Evolutionary conservation across 176 grass and related monocot genomes (phyloP).

Genomic region (Pontederia crassipes): DNA sequence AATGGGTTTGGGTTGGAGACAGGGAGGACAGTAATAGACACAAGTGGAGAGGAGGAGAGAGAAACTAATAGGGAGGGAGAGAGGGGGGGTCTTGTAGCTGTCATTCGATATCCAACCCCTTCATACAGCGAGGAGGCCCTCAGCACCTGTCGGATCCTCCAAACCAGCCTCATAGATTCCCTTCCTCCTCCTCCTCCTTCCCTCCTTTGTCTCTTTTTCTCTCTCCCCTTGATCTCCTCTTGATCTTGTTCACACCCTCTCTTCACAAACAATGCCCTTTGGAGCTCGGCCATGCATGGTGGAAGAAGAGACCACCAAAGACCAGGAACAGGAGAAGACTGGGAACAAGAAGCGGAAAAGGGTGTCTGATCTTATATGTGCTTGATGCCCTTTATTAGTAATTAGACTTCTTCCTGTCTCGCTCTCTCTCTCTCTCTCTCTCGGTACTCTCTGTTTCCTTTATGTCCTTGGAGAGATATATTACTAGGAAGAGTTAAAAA

Average conservation of each 20-base stretch:
- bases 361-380: constrained; percentile 1
- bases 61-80: not conserved
- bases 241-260: constrained; percentile 1
- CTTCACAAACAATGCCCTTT: not conserved
- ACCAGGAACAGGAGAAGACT: constrained; percentile 21
- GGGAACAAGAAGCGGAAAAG: constrained; percentile 16
- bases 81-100: constrained; percentile 39
- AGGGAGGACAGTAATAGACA: constrained; percentile 1
- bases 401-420: not conserved
- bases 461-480: not conserved
- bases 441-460: not conserved
- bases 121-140: constrained; percentile 11
- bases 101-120: constrained; percentile 48
- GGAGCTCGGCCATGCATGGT: not conserved
- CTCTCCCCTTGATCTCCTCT: constrained; percentile 1
- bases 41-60: constrained; percentile 5
- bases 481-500: not conserved
- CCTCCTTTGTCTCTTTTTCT: constrained; percentile 5
- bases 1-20: not conserved
- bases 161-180: not conserved
- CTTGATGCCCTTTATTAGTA: not conserved
- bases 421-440: too few species aligned
- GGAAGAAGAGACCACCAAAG: constrained; percentile 24
- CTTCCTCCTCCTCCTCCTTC: constrained; percentile 18
- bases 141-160: constrained; percentile 4